phyloP scores from a whole-genome alignment of 495 filamentous ascomycete species.

The Annulohypoxylon stygium region DNA sequence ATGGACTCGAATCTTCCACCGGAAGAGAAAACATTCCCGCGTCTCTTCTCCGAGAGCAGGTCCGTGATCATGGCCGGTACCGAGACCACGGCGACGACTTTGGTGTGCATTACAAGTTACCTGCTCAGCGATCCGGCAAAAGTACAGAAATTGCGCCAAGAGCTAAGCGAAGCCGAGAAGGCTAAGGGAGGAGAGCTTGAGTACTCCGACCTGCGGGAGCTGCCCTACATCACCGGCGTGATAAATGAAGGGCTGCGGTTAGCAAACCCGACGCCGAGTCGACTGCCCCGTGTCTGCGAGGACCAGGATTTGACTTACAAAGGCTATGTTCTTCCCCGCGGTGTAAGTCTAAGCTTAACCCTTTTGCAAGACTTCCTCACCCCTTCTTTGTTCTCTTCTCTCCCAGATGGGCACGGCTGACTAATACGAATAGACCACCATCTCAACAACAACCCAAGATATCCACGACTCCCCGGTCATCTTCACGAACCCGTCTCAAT shows the following conservation, averaged over 20 bases:
- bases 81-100: slow-evolving; percentile 54
- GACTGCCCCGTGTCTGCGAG: slow-evolving; percentile 58
- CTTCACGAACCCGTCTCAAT: slow-evolving; percentile 54
- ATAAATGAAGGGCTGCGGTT: slow-evolving; percentile 58
- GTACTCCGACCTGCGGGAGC: slow-evolving; percentile 47
- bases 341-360: slow-evolving; percentile 42
- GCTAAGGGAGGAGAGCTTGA: slow-evolving; percentile 30
- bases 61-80: slow-evolving; percentile 57
- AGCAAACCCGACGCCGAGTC: slow-evolving; percentile 58
- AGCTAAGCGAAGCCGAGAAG: slow-evolving; percentile 46
- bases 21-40: slow-evolving; percentile 53
- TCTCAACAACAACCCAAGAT: slow-evolving; percentile 46
- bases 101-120: slow-evolving; percentile 51
- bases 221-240: slow-evolving; percentile 58
- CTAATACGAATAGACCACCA: slow-evolving; percentile 31
- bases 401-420: not conserved
- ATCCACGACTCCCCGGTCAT: slow-evolving; percentile 57
- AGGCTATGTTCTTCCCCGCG: slow-evolving; percentile 42
- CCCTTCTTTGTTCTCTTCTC: not conserved
- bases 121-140: slow-evolving; percentile 47
- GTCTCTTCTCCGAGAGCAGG: slow-evolving; percentile 51
- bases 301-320: slow-evolving; percentile 58
- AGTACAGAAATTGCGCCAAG: slow-evolving; percentile 47
- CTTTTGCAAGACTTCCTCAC: not conserved
- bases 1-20: slow-evolving; percentile 54